Conservation (phyloP, 129 eudicot species). For the Centaurea solstitialis region DNA sequence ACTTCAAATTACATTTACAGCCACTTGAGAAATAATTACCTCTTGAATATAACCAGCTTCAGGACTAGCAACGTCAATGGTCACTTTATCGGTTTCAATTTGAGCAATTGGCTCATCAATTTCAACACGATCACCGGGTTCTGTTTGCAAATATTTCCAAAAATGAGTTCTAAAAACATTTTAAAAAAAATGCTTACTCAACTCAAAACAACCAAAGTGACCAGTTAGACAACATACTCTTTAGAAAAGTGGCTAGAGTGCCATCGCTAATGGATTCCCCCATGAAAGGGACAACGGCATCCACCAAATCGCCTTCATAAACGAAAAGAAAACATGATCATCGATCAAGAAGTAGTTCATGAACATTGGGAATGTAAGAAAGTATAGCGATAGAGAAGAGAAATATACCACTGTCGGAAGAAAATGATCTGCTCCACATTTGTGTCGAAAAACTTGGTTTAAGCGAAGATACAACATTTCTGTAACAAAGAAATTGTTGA, state of each 20-base stretch:
- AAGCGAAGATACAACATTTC: conserved; percentile 21
- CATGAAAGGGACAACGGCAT: conserved; percentile 95
- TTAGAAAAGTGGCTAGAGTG: conserved; percentile 81
- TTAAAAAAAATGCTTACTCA: not conserved
- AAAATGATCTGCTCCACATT: conserved; percentile 28
- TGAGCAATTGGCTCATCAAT: conserved; percentile 97
- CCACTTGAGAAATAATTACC: conserved; percentile 56
- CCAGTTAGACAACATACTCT: conserved; percentile 50
- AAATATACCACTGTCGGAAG: conserved; percentile 38
- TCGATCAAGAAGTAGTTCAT: not conserved
- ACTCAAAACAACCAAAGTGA: not conserved
- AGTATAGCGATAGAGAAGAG: not conserved
- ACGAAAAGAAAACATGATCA: not conserved
- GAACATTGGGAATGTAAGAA: not conserved
- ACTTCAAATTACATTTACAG: conserved; percentile 1
- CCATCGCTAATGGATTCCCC: conserved; percentile 96
- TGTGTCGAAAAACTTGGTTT: conserved; percentile 9
- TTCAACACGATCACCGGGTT: conserved; percentile 93
- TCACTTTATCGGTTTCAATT: conserved; percentile 95
- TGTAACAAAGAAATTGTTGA: conserved; percentile 15
- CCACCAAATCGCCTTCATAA: conserved; percentile 68
- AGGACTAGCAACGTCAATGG: conserved; percentile 93
- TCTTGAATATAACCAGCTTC: conserved; percentile 88
- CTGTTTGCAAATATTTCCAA: conserved; percentile 39
- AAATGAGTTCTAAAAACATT: conserved; percentile 11